phyloP scores from a whole-genome alignment of 495 filamentous ascomycete species.

The Tirmania nivea region DNA sequence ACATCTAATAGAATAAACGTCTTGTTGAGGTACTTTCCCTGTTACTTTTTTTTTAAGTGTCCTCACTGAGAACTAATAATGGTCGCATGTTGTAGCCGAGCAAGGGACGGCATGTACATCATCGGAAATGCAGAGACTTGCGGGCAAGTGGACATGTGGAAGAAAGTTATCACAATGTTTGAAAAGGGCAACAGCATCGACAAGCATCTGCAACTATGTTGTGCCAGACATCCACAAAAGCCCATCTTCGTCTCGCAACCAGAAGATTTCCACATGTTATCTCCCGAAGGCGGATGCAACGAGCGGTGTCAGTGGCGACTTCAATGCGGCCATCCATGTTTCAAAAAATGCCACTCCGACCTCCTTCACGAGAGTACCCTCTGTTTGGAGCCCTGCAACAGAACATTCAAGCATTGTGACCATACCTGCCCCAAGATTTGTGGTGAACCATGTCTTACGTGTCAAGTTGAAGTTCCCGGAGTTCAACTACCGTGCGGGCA shows the following conservation, averaged over 20 bases:
- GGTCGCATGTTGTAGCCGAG: conserved; percentile 23
- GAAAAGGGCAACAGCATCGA: conserved; percentile 31
- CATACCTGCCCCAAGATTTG: not conserved
- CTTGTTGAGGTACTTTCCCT: conserved; percentile 34
- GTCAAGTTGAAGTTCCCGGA: not conserved
- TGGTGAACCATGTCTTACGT: not conserved
- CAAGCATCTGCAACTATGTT: conserved; percentile 32
- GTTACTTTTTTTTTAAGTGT: not conserved
- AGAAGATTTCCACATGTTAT: conserved; percentile 36
- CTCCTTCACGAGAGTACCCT: not conserved
- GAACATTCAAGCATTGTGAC: not conserved
- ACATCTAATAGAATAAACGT: conserved; percentile 62
- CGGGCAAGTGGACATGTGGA: conserved; percentile 44
- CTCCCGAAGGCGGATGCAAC: conserved; percentile 54
- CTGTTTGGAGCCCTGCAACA: not conserved
- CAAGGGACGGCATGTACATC: conserved; percentile 62
- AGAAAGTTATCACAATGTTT: conserved; percentile 36
- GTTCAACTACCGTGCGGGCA: not conserved
- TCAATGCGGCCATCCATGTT: not conserved
- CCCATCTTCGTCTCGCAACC: conserved; percentile 34
- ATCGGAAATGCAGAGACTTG: conserved; percentile 47
- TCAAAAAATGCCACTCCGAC: not conserved
- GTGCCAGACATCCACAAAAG: conserved; percentile 43
- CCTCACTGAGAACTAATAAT: not conserved
- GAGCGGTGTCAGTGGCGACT: conserved; percentile 28